phyloP scores from a whole-genome alignment of 805 yeast genomes.

The Cyberlindnera euphorbiae region DNA sequence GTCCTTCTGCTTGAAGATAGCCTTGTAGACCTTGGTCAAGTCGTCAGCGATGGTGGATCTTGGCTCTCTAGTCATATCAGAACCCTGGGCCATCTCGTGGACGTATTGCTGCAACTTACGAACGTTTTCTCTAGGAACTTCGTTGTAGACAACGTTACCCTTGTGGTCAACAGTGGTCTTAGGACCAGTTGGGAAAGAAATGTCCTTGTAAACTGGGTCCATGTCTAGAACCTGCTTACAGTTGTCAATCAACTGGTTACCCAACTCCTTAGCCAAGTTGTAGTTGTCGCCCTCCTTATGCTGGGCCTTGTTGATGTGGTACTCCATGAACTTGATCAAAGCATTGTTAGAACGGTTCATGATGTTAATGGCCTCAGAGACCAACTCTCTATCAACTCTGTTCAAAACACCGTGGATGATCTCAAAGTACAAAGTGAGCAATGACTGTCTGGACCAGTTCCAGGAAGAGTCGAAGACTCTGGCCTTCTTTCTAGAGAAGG shows the following conservation, averaged over 20 bases:
- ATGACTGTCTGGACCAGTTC: constrained; percentile 99
- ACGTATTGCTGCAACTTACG: constrained; percentile 95
- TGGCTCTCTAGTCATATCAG: constrained; percentile 63
- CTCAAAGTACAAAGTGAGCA: constrained; percentile 88
- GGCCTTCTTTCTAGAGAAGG: constrained; percentile 88
- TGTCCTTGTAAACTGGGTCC: constrained; percentile 94
- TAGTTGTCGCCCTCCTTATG: constrained; percentile 86
- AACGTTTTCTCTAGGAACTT: constrained; percentile 82
- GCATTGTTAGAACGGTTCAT: constrained; percentile 97
- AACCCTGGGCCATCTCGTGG: constrained; percentile 94
- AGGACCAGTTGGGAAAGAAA: constrained; percentile 92
- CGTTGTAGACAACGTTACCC: constrained; percentile 83
- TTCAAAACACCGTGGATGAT: constrained; percentile 89
- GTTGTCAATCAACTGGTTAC: constrained; percentile 91
- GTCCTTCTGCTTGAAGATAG: constrained; percentile 68
- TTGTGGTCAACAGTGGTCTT: constrained; percentile 80
- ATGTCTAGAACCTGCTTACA: constrained; percentile 78
- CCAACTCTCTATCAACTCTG: constrained; percentile 93
- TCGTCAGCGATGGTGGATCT: constrained; percentile 84
- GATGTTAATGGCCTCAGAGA: constrained; percentile 91
- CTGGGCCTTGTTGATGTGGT: constrained; percentile 58
- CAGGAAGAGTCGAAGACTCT: constrained; percentile 96
- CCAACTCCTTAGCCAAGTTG: constrained; percentile 81
- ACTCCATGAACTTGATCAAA: constrained; percentile 94
- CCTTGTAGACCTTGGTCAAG: constrained; percentile 75